Evolutionary conservation across 108 stramenopile genomes (phyloP).

Genomic region (Schizochytrium sp.): DNA sequence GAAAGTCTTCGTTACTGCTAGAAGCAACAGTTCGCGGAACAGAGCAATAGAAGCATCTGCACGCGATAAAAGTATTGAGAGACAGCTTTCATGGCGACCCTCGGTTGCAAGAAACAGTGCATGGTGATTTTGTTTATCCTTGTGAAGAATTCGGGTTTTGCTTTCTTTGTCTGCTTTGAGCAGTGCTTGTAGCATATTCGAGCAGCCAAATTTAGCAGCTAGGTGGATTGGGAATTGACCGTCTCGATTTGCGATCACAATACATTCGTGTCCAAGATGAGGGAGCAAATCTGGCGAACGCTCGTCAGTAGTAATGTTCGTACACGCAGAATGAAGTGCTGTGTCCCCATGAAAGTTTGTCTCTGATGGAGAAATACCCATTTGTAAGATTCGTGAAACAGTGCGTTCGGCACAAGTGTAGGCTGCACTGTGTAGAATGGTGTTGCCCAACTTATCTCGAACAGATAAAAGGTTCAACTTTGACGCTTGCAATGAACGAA

Average conservation of each 20-base stretch:
- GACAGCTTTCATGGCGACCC: not conserved
- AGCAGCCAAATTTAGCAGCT: not conserved
- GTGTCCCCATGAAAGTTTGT: not conserved
- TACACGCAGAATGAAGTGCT: not conserved
- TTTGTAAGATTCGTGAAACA: not conserved
- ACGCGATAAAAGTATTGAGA: not conserved
- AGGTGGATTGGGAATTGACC: slow-evolving; percentile 35
- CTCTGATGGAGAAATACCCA: not conserved
- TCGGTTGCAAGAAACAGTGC: not conserved
- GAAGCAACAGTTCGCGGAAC: not conserved
- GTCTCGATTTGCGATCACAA: not conserved
- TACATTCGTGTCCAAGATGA: not conserved
- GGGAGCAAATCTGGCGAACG: not conserved
- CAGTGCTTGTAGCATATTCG: not conserved
- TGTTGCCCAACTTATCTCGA: slow-evolving; percentile 25
- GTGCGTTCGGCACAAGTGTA: no score
- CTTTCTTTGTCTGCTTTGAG: not conserved
- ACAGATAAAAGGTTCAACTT: not conserved
- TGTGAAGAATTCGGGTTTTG: not conserved
- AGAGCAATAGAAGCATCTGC: not conserved
- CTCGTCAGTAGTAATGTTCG: not conserved
- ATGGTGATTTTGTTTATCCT: not conserved
- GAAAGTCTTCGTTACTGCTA: not conserved
- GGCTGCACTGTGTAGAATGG: slow-evolving; percentile 13
- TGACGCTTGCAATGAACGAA: not conserved